Base-by-base conservation (phyloP, 2,329 filamentous ascomycete genomes). In the Stachybotrys chlorohalonatus region DNA sequence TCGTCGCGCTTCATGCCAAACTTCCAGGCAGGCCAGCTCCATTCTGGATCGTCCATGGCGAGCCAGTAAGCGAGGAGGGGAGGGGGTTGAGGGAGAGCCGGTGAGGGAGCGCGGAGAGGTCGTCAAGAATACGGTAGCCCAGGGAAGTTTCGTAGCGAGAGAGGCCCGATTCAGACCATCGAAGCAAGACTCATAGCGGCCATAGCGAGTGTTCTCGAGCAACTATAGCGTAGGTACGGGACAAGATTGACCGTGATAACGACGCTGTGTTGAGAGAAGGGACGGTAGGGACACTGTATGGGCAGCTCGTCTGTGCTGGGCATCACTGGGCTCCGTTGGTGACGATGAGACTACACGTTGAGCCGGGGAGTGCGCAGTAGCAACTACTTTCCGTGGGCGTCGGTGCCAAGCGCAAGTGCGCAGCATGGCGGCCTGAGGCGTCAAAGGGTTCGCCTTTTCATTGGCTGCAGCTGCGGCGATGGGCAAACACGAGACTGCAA, bases 1-100 rank as follows among this genome's bases (percentile, higher is more conserved):
- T 82, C 80, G 55, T 77, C 75, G 64, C 75, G 75, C 73, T 80
- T 82, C 75, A 83, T 76, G 63, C 79, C 80, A 72, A 83, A 84
- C 67, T 83, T 83, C 80, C 81, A 84, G 62, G 77, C 75, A 48
- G 81, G 81, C 81, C 81, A 84, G 61, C 74, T 71, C 64, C 68
- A 72, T 59, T 68, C 72, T 36, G 73, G 74, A 54, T 82, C 80
- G 68, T 83, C 79, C 81, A 84, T 83, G 15, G 57, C 53, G 49
- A 32, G 57, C 30, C 55, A 57, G 53, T 56, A 54, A 11, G 56
- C 56, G 55, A 54, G 52, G 56, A 52, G 55, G 52, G 61, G 56
- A 58, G 57, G 57, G 60, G 62, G 59, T 42, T 3, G 31, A 17
- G n/a, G 16, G 48, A 50, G 36, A 42, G 36, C 11, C 4, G 31